Conservation (phyloP, 2,329 filamentous ascomycete genomes). For the Fusarium oligoseptatum region DNA sequence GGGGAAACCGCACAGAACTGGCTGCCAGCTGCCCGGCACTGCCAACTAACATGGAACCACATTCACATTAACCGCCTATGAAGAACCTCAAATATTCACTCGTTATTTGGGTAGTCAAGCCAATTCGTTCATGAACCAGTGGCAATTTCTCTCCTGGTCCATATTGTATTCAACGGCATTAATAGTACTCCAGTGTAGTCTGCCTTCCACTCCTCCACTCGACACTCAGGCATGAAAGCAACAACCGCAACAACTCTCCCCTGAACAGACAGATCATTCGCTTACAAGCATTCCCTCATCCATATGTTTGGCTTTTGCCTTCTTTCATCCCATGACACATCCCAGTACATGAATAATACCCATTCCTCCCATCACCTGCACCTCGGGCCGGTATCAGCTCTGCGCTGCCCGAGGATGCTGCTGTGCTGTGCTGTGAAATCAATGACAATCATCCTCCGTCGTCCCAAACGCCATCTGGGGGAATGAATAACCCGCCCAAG, state of each 20-base stretch:
- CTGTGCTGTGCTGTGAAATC: constrained; percentile 11
- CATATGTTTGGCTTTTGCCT: constrained; percentile 27
- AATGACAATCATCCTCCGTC: constrained; percentile 31
- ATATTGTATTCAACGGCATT: constrained; percentile 46
- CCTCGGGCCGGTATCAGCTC: constrained; percentile 38
- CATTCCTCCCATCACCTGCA: constrained; percentile 30
- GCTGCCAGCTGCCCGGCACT: constrained; percentile 11
- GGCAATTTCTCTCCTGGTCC: not conserved
- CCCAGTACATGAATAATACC: constrained; percentile 34
- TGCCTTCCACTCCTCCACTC: constrained; percentile 23
- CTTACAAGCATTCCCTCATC: constrained; percentile 36
- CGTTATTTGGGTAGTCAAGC: not conserved
- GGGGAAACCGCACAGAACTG: not conserved
- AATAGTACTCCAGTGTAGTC: constrained; percentile 34
- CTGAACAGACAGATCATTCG: constrained; percentile 35
- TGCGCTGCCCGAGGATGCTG: constrained; percentile 40
- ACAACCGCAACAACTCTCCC: constrained; percentile 33
- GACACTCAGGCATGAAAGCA: constrained; percentile 22
- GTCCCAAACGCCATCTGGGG: constrained; percentile 40
- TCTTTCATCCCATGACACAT: constrained; percentile 30
- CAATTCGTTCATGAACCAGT: not conserved
- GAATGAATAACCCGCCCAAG: constrained; percentile 27
- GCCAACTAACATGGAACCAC: not conserved
- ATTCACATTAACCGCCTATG: not conserved
- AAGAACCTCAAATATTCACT: not conserved